These are phyloP conservation scores for Cutaneotrichosporon cavernicola DNA, from an alignment of 1,284 basidiomycete genomes.

Conservation along the genomic window DNA sequence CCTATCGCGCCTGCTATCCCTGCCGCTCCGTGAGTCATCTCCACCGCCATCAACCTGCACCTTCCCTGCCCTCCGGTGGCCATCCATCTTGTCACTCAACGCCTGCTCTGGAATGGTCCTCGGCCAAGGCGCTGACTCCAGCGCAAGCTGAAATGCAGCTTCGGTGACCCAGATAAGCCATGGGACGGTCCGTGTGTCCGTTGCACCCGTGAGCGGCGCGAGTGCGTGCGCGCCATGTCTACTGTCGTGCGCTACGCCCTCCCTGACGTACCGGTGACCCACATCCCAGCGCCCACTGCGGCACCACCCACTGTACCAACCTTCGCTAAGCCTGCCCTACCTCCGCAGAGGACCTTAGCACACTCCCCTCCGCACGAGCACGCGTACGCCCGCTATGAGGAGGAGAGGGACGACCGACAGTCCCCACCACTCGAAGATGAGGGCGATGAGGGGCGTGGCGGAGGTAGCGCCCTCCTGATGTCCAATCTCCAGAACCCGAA, in stretches of 20 bases:
- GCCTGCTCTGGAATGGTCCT: neutral
- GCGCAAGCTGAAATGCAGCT: conserved; percentile 26
- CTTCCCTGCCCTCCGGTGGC: neutral
- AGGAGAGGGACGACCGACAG: neutral
- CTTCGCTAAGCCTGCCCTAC: neutral
- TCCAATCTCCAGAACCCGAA: conserved; percentile 22
- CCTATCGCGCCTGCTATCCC: conserved; percentile 23
- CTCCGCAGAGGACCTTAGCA: neutral
- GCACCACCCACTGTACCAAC: neutral
- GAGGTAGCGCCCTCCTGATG: conserved; percentile 12
- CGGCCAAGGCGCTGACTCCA: neutral
- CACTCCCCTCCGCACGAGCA: neutral
- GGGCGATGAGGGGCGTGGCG: neutral
- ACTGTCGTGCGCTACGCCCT: conserved; percentile 14
- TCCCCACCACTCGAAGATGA: conserved; percentile 2
- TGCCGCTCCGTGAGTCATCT: conserved; percentile 15
- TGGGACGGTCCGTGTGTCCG: conserved; percentile 25
- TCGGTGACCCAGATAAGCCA: conserved; percentile 23
- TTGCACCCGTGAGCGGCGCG: conserved; percentile 22
- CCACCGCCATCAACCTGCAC: neutral
- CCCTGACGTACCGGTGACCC: conserved; percentile 5
- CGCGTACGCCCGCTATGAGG: neutral
- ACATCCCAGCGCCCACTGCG: neutral
- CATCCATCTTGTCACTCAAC: neutral
- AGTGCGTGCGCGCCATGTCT: conserved; percentile 20